Percentiles rank a stretch among this genome's conserved stretches.
These are phyloP conservation scores for Lipomyces lipofer DNA, from an alignment of 805 yeast genomes.

Conservation along the genomic window DNA sequence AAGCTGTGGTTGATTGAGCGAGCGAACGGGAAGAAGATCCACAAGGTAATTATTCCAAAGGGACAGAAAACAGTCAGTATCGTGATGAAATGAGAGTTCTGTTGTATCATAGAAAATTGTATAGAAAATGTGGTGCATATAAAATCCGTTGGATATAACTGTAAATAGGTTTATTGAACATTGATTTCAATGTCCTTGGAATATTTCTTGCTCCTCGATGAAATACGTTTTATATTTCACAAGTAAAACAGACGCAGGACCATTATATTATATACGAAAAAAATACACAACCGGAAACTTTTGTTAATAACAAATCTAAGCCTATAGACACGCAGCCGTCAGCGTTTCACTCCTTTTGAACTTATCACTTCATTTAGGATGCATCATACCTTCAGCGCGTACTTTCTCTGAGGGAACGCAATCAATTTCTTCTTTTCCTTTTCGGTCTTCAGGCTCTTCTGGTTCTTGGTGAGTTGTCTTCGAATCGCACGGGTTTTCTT, in stretches of 20 bases:
- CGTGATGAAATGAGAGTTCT: constrained; percentile 22
- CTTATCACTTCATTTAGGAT: too few species aligned
- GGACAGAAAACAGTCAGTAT: constrained; percentile 32
- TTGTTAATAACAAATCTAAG: constrained; percentile 8
- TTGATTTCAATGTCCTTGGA: not conserved
- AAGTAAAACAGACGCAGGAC: constrained; percentile 25
- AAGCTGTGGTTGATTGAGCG: constrained; percentile 43
- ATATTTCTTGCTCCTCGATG: not conserved
- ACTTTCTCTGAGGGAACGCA: constrained; percentile 98
- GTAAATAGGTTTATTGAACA: not conserved
- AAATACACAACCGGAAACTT: constrained; percentile 20
- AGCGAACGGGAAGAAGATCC: constrained; percentile 43
- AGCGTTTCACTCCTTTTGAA: not conserved
- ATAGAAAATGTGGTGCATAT: not conserved
- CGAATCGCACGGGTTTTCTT: constrained; percentile 99
- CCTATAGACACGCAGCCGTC: constrained; percentile 14
- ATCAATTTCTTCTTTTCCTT: constrained; percentile 88
- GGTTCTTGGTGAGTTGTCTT: constrained; percentile 88
- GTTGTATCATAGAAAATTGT: not conserved
- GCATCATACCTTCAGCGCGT: constrained; percentile 78
- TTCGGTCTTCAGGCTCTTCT: constrained; percentile 76
- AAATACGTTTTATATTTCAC: constrained; percentile 19
- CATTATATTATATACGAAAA: constrained; percentile 17
- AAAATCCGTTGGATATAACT: not conserved
- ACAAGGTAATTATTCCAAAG: constrained; percentile 51